Conservation (phyloP, 139 green algal species). For the Eudorina sp. region DNA sequence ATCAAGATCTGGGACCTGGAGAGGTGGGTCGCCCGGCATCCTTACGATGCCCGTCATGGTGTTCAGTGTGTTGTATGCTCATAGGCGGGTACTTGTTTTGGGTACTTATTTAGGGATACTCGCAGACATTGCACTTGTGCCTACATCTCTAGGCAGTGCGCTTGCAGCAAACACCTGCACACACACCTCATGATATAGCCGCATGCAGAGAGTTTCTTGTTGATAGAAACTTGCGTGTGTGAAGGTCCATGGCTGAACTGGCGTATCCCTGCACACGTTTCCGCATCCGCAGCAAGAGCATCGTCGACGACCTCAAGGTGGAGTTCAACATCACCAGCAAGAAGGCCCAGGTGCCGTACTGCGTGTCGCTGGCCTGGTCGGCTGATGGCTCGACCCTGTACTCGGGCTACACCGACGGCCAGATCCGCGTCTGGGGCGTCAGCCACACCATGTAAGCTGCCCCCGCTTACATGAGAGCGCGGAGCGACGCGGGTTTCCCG, state of each 20-base stretch:
- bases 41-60: no score
- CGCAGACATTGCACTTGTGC: no score
- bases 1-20: slow-evolving; percentile 99
- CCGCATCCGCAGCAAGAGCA: slow-evolving; percentile 79
- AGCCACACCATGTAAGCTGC: slow-evolving; percentile 61
- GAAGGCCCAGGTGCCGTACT: slow-evolving; percentile 92
- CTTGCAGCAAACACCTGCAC: no score
- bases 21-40: slow-evolving; percentile 56
- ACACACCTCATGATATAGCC: no score
- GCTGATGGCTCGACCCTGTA: slow-evolving; percentile 97
- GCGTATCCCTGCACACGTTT: not conserved
- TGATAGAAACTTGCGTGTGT: no score
- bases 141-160: no score
- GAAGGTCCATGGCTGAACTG: not conserved
- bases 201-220: no score
- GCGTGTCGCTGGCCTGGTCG: slow-evolving; percentile 95
- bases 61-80: no score
- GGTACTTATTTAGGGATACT: no score
- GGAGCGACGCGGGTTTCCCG: no score
- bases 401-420: slow-evolving; percentile 81
- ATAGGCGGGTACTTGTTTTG: no score
- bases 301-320: slow-evolving; percentile 94
- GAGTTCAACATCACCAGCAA: slow-evolving; percentile 74
- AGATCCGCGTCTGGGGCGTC: slow-evolving; percentile 76
- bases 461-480: no score